These are phyloP conservation scores for Rhizodiscina lignyota DNA, from an alignment of 495 filamentous ascomycete species.

Conservation along the genomic window DNA sequence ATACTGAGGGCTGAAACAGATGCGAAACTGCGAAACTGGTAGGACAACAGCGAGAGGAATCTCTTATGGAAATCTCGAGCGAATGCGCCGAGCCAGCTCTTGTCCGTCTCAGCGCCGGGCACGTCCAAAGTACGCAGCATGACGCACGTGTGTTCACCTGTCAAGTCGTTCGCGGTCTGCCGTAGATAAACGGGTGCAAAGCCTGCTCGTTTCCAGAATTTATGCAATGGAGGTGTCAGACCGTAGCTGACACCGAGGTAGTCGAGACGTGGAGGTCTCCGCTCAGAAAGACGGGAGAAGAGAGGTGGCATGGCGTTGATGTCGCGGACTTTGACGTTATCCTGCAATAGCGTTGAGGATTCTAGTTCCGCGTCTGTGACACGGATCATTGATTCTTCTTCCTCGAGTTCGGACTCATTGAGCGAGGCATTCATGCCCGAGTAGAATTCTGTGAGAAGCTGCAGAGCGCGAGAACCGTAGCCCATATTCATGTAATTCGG, in stretches of 20 bases:
- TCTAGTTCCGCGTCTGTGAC: constrained; percentile 76
- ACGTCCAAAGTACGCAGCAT: constrained; percentile 70
- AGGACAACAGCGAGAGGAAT: constrained; percentile 75
- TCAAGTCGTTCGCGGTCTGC: constrained; percentile 91
- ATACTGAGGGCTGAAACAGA: constrained; percentile 70
- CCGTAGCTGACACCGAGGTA: constrained; percentile 94
- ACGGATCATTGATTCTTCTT: constrained; percentile 47
- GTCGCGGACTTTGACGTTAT: constrained; percentile 80
- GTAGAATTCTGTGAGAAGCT: constrained; percentile 81
- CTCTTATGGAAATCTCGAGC: constrained; percentile 83
- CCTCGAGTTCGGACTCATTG: constrained; percentile 29
- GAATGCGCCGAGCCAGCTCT: constrained; percentile 74
- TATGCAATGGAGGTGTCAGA: constrained; percentile 74
- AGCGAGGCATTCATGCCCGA: constrained; percentile 83
- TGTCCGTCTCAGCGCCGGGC: constrained; percentile 10
- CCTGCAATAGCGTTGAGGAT: constrained; percentile 60
- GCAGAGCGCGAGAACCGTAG: constrained; percentile 76
- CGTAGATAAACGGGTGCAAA: constrained; percentile 88
- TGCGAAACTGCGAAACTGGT: constrained; percentile 79
- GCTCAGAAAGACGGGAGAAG: constrained; percentile 76
- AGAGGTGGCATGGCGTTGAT: constrained; percentile 83
- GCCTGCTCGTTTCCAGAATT: constrained; percentile 84
- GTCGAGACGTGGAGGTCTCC: constrained; percentile 64
- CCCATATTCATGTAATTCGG: constrained; percentile 91
- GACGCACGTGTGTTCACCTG: constrained; percentile 93